Percentiles rank a stretch among this genome's conserved stretches.
Conservation (phyloP, 2,329 filamentous ascomycete genomes). For the Zymoseptoria brevis region DNA sequence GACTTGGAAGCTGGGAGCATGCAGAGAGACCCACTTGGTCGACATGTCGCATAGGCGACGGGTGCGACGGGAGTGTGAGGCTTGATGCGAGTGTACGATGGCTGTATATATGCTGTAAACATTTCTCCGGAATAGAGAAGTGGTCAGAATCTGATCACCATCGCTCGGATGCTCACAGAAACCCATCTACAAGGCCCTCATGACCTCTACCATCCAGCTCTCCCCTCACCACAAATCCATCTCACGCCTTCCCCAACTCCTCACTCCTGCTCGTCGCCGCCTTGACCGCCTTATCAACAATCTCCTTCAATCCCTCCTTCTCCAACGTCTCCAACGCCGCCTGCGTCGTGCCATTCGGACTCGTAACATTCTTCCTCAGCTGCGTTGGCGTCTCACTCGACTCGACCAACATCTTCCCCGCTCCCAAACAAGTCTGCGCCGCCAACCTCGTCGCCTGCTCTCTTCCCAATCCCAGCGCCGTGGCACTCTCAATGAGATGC, state of each 20-base stretch:
- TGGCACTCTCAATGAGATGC: constrained; percentile 21
- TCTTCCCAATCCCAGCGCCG: constrained; percentile 18
- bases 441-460: constrained; percentile 22
- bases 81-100: neutral
- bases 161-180: neutral
- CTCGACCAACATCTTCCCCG: constrained; percentile 23
- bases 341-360: constrained; percentile 23
- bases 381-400: constrained; percentile 19
- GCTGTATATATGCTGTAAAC: neutral
- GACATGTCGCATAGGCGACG: neutral
- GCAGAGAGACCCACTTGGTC: neutral
- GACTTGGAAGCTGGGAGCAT: neutral
- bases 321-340: constrained; percentile 23
- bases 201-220: neutral
- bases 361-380: constrained; percentile 24
- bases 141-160: neutral
- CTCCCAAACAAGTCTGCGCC: constrained; percentile 23
- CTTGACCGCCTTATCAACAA: constrained; percentile 22
- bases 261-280: constrained; percentile 20
- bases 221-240: neutral
- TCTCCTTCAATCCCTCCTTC: constrained; percentile 17
- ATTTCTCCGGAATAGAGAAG: neutral
- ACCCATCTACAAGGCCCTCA: neutral
- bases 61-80: neutral
- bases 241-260: constrained; percentile 13